These are phyloP conservation scores for Solanum chacoense DNA, from an alignment of 305 asterid species.

Conservation along the genomic window DNA sequence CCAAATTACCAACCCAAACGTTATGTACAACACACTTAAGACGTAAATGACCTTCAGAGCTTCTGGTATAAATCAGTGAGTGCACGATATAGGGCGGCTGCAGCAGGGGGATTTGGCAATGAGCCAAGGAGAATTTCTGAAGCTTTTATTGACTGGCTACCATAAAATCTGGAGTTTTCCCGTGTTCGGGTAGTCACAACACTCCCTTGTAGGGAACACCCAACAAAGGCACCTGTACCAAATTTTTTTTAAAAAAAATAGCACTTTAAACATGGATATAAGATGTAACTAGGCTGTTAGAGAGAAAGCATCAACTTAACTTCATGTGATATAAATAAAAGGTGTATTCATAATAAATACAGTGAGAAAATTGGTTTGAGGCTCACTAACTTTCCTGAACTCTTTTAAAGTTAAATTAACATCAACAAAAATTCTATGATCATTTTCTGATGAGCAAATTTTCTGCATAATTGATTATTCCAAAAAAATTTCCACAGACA, in stretches of 20 bases:
- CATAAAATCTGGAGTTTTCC: constrained; percentile 78
- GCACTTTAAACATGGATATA: background rate
- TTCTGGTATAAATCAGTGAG: constrained; percentile 53
- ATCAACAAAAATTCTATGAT: background rate
- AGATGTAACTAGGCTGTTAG: background rate
- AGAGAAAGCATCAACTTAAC: background rate
- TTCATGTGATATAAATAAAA: background rate
- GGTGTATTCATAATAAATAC: background rate
- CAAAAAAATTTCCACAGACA: background rate
- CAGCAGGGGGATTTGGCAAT: constrained; percentile 90
- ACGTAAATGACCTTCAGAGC: constrained; percentile 13
- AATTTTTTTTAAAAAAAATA: background rate
- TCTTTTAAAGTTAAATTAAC: background rate
- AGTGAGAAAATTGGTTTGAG: background rate
- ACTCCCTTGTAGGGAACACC: constrained; percentile 90
- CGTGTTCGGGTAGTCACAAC: constrained; percentile 58
- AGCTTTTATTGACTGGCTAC: constrained; percentile 57
- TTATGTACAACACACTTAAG: background rate
- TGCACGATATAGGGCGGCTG: constrained; percentile 72
- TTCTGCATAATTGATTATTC: background rate
- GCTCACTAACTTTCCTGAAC: background rate
- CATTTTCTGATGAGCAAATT: background rate
- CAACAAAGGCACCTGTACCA: constrained; percentile 81
- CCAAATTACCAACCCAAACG: background rate
- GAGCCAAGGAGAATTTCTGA: constrained; percentile 66